phyloP scores from a whole-genome alignment of 768 basidiomycete species.

The Russula griseocarnosa region DNA sequence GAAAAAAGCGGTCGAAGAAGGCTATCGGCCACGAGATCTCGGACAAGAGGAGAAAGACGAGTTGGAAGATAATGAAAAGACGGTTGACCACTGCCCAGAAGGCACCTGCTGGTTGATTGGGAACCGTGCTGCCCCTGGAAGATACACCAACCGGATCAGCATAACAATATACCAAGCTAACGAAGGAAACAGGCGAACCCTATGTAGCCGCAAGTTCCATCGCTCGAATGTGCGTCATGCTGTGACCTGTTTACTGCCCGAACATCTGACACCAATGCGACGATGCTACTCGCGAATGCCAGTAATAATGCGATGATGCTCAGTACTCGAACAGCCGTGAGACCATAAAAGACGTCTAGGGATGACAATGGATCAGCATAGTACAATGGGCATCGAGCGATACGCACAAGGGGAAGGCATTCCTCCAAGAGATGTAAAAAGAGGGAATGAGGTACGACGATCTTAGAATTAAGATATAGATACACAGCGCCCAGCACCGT shows the following conservation, averaged over 20 bases:
- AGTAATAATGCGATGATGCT: slow-evolving; percentile 77
- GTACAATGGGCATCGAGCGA: neutral
- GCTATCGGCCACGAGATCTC: slow-evolving; percentile 76
- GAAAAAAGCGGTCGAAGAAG: slow-evolving; percentile 83
- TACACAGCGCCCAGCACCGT: slow-evolving; percentile 27
- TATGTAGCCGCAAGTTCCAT: slow-evolving; percentile 38
- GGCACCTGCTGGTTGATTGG: slow-evolving; percentile 83
- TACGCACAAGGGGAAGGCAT: slow-evolving; percentile 23
- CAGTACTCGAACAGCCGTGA: slow-evolving; percentile 73
- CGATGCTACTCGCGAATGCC: slow-evolving; percentile 75
- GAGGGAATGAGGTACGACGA: too few species aligned
- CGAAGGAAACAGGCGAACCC: slow-evolving; percentile 14
- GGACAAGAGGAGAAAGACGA: slow-evolving; percentile 73
- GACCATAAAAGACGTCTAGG: slow-evolving; percentile 62
- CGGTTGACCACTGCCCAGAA: slow-evolving; percentile 92
- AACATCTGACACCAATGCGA: slow-evolving; percentile 68
- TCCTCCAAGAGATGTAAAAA: slow-evolving; percentile 1
- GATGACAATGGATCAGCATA: neutral
- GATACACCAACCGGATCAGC: slow-evolving; percentile 2
- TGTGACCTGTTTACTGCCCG: slow-evolving; percentile 64
- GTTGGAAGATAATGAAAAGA: slow-evolving; percentile 82
- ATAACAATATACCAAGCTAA: neutral
- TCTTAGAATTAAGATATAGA: neutral
- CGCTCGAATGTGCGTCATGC: slow-evolving; percentile 36
- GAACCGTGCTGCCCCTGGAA: slow-evolving; percentile 71